A percentile compares a stretch with the other conserved stretches of the same genome.
Evolutionary conservation across 1,284 basidiomycete species (phyloP).

Genomic region (Chondrostereum purpureum): DNA sequence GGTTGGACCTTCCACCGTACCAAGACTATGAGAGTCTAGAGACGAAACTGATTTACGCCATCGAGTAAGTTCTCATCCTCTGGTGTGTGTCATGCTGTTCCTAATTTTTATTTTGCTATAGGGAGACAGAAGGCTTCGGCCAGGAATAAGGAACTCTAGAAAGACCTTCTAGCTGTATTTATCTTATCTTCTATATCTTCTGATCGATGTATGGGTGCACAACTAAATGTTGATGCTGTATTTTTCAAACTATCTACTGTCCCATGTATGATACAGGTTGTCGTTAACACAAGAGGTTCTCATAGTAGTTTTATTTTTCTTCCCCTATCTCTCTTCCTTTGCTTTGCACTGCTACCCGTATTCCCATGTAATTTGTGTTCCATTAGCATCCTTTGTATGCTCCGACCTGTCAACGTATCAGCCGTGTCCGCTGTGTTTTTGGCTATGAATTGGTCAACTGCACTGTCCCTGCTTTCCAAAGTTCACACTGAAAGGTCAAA

Average conservation of each 20-base stretch:
- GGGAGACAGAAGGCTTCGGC: slow-evolving; percentile 69
- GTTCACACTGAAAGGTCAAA: too few species aligned
- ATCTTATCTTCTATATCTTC: neutral
- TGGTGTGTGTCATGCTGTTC: too few species aligned
- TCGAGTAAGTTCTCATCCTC: slow-evolving; percentile 68
- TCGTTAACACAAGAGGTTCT: neutral
- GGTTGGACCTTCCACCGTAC: slow-evolving; percentile 82
- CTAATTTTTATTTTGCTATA: slow-evolving; percentile 19
- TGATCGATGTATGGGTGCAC: neutral
- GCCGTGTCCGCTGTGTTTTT: too few species aligned
- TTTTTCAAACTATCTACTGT: neutral
- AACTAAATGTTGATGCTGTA: neutral
- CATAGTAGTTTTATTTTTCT: neutral
- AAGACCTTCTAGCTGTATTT: neutral
- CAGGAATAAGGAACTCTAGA: slow-evolving; percentile 44
- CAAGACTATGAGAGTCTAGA: slow-evolving; percentile 79
- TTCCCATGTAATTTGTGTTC: too few species aligned
- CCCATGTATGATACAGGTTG: neutral
- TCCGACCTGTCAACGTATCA: too few species aligned
- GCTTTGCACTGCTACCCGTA: too few species aligned
- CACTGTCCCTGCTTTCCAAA: too few species aligned
- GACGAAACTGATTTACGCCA: slow-evolving; percentile 78
- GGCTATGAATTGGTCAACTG: too few species aligned
- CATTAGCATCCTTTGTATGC: too few species aligned
- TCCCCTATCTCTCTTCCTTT: too few species aligned